Evolutionary conservation across 352 stramenopile genomes (phyloP).

Genomic region (Phytophthora sojae): DNA sequence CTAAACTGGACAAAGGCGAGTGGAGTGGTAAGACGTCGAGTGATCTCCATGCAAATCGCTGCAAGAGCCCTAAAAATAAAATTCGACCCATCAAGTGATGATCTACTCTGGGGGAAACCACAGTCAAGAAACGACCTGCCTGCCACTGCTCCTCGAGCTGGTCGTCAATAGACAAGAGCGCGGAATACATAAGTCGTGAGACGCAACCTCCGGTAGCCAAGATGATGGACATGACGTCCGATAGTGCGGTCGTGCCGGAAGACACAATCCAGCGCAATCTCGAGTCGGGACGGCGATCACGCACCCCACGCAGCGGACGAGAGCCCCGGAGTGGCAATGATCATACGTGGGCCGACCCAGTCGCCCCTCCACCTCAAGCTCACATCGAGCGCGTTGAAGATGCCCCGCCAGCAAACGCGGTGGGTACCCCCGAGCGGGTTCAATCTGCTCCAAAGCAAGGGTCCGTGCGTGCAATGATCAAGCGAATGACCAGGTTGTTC

Average conservation of each 20-base stretch:
- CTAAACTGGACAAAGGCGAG: background rate
- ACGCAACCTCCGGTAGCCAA: background rate
- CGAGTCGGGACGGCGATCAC: slow-evolving; percentile 15
- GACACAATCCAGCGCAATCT: slow-evolving; percentile 17
- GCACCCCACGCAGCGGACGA: background rate
- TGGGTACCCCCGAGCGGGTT: slow-evolving; percentile 15
- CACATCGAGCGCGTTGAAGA: slow-evolving; percentile 4
- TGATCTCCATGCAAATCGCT: background rate
- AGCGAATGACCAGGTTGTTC: slow-evolving; percentile 55
- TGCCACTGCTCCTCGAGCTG: slow-evolving; percentile 6
- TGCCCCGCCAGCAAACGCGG: slow-evolving; percentile 7
- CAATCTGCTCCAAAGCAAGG: slow-evolving; percentile 23
- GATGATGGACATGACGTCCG: slow-evolving; percentile 58
- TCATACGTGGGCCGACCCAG: slow-evolving; percentile 29
- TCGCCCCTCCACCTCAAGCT: background rate
- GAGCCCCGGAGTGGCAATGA: background rate
- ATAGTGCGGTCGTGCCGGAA: slow-evolving; percentile 42
- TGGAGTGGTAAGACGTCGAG: slow-evolving; percentile 4
- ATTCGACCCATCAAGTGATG: background rate
- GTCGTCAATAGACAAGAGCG: background rate
- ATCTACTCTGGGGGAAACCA: slow-evolving; percentile 21
- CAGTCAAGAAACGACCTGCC: slow-evolving; percentile 20
- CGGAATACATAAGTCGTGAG: background rate
- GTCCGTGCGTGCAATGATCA: slow-evolving; percentile 38
- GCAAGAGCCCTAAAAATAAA: slow-evolving; percentile 30